These are phyloP conservation scores for Globisporangium camurandrum DNA, from an alignment of 352 stramenopile genomes.

Conservation along the genomic window DNA sequence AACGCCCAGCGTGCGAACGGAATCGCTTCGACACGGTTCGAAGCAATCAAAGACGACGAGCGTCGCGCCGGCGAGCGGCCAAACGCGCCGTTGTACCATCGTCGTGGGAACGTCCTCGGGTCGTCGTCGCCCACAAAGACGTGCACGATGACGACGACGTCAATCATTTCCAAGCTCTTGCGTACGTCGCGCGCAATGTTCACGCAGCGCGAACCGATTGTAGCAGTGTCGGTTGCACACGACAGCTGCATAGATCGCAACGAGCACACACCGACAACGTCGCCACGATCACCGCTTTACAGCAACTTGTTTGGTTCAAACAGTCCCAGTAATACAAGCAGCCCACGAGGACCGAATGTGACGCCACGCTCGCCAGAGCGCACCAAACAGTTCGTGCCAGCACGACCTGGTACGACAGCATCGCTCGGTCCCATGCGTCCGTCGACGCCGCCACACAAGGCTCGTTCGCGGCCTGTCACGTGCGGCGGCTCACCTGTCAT, in stretches of 20 bases:
- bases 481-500: slow-evolving; percentile 36
- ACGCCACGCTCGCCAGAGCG: slow-evolving; percentile 8
- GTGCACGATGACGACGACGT: slow-evolving; percentile 59
- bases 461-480: slow-evolving; percentile 23
- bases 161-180: slow-evolving; percentile 50
- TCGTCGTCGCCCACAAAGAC: slow-evolving; percentile 32
- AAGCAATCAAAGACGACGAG: slow-evolving; percentile 44
- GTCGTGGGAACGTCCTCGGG: slow-evolving; percentile 42
- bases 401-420: too few relatives aligned
- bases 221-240: background rate
- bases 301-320: too few relatives aligned
- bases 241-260: too few relatives aligned
- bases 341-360: too few relatives aligned
- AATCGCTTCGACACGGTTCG: slow-evolving; percentile 37
- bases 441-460: slow-evolving; percentile 3
- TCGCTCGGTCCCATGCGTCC: too few relatives aligned
- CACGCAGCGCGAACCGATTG: slow-evolving; percentile 11
- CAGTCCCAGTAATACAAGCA: too few relatives aligned
- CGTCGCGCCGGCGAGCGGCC: slow-evolving; percentile 15
- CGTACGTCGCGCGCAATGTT: slow-evolving; percentile 34
- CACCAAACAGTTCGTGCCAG: slow-evolving; percentile 5
- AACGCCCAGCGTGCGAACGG: slow-evolving; percentile 18
- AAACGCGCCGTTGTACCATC: slow-evolving; percentile 34
- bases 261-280: background rate
- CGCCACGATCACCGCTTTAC: background rate